These are phyloP conservation scores for Euphorbia tirucalli DNA, from an alignment of 345 rosid species.

Conservation along the genomic window DNA sequence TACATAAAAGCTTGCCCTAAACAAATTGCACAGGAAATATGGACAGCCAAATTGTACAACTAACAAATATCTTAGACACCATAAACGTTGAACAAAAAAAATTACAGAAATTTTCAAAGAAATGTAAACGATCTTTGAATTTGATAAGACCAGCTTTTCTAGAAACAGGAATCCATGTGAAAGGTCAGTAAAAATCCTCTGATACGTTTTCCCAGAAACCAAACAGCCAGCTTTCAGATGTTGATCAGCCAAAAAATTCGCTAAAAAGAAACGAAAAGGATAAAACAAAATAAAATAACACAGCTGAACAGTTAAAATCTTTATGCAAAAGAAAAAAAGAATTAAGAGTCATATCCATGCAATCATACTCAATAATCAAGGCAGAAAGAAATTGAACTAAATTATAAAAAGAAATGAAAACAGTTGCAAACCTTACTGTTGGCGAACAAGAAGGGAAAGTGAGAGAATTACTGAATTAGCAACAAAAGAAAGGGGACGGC, in stretches of 20 bases:
- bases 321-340: not conserved
- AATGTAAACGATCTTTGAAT: not conserved
- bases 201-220: not conserved
- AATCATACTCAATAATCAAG: not conserved
- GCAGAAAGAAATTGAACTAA: not conserved
- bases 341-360: not conserved
- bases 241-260: not conserved
- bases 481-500: not conserved
- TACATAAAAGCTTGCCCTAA: no score
- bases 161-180: not conserved
- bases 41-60: no score
- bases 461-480: not conserved
- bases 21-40: not conserved
- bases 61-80: not conserved
- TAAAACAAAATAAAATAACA: not conserved
- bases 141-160: not conserved
- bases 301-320: not conserved
- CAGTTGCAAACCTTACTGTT: not conserved
- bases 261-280: not conserved
- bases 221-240: not conserved
- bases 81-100: not conserved
- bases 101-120: not conserved
- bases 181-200: not conserved
- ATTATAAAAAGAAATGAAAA: no score
- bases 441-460: not conserved